phyloP scores from a whole-genome alignment of 805 yeast genomes.

The Saccharomyces eubayanus region DNA sequence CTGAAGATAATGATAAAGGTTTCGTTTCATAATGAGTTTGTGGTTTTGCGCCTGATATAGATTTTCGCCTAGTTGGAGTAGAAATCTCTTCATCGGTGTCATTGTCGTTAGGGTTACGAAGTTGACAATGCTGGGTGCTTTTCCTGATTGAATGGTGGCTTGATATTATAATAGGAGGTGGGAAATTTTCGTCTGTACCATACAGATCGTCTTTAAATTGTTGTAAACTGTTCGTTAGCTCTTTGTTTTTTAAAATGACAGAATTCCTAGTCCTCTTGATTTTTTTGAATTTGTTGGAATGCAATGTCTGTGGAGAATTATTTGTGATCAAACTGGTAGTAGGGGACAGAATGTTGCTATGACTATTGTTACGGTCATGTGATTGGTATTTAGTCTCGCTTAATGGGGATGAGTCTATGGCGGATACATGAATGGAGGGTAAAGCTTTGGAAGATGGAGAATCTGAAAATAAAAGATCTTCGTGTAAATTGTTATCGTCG shows the following conservation, averaged over 20 bases:
- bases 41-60: slow-evolving; percentile 10
- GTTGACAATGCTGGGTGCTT: not conserved
- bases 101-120: not conserved
- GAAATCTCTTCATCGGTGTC: slow-evolving; percentile 7
- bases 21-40: not conserved
- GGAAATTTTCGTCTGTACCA: slow-evolving; percentile 14
- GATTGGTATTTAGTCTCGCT: slow-evolving; percentile 1
- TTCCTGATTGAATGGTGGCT: not conserved
- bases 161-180: slow-evolving; percentile 1
- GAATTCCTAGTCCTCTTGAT: slow-evolving; percentile 25
- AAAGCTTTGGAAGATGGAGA: not conserved
- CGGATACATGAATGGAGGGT: not conserved
- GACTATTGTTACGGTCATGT: not conserved
- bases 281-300: slow-evolving; percentile 17
- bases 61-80: slow-evolving; percentile 21
- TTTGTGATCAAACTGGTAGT: not conserved
- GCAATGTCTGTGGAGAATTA: not conserved
- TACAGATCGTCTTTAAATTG: slow-evolving; percentile 32
- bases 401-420: slow-evolving; percentile 14
- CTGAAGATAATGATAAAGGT: slow-evolving; percentile 17
- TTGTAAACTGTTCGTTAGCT: slow-evolving; percentile 27
- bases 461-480: not conserved
- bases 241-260: slow-evolving; percentile 23
- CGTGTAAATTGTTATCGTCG: not conserved
- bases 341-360: not conserved